A percentile compares a stretch with the other conserved stretches of the same genome.
These are phyloP conservation scores for Ceratocystis lukuohia DNA, from an alignment of 2,329 filamentous ascomycete species.

Conservation along the genomic window DNA sequence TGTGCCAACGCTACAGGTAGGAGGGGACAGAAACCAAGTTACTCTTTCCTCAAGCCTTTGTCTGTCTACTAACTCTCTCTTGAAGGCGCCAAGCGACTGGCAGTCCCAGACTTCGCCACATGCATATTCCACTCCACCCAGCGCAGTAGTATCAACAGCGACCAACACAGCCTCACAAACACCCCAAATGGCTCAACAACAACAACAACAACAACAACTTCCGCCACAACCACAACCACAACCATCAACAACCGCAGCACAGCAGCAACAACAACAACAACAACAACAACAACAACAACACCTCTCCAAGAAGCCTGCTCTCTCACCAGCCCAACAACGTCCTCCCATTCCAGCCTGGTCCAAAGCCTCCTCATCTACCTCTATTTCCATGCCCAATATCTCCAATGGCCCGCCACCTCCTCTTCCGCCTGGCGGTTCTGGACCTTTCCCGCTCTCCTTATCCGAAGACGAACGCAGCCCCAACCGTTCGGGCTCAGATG, in stretches of 20 bases:
- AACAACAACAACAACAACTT: constrained; percentile 8
- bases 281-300: constrained; percentile 10
- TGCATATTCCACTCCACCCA: constrained; percentile 1
- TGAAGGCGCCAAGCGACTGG: neutral
- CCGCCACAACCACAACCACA: neutral
- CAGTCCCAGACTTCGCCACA: neutral
- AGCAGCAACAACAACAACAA: neutral
- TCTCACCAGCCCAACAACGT: constrained; percentile 38
- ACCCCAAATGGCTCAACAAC: constrained; percentile 1
- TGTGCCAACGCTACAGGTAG: constrained; percentile 6
- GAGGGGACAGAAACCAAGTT: neutral
- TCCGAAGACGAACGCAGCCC: constrained; percentile 49
- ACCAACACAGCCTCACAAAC: neutral
- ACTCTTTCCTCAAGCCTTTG: neutral
- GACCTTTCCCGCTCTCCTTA: constrained; percentile 40
- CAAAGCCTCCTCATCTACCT: constrained; percentile 21
- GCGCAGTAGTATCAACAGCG: neutral
- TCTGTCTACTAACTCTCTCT: neutral
- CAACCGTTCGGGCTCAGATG: constrained; percentile 37
- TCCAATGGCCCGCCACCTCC: neutral
- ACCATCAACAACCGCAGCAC: constrained; percentile 1
- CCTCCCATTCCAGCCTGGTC: constrained; percentile 43
- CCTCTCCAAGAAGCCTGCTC: constrained; percentile 13
- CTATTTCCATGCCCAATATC: neutral
- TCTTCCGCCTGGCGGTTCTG: neutral